These are phyloP conservation scores for Linaria vulgaris DNA, from an alignment of 257 asterid genomes.

Conservation along the genomic window DNA sequence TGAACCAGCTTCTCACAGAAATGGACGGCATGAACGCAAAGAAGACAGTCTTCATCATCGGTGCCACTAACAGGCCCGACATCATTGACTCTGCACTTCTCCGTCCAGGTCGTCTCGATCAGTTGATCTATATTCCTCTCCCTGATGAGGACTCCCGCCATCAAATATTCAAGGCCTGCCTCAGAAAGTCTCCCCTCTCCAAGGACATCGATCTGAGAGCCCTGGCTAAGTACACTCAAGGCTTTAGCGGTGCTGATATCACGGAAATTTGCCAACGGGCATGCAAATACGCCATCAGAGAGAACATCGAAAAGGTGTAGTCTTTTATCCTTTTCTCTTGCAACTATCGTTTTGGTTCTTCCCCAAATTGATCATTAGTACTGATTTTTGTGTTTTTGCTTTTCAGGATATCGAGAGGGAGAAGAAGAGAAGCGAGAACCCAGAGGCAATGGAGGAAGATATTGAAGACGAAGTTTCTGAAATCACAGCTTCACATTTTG, in stretches of 20 bases:
- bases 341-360: not conserved
- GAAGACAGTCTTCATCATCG: conserved; percentile 64
- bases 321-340: conserved; percentile 1
- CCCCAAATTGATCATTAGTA: not conserved
- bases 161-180: conserved; percentile 54
- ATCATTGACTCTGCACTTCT: conserved; percentile 62
- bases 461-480: conserved; percentile 51
- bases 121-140: conserved; percentile 63
- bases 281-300: conserved; percentile 59
- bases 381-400: not conserved
- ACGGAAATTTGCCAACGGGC: conserved; percentile 72
- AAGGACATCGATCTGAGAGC: conserved; percentile 49
- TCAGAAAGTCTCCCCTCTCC: conserved; percentile 57
- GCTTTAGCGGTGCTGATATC: conserved; percentile 64
- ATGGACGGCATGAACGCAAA: conserved; percentile 72
- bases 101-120: conserved; percentile 67
- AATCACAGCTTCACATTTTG: conserved; percentile 57
- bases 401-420: conserved; percentile 54
- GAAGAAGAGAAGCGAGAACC: conserved; percentile 42
- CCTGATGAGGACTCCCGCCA: conserved; percentile 59
- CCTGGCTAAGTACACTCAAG: conserved; percentile 57
- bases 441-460: conserved; percentile 75
- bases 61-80: conserved; percentile 70
- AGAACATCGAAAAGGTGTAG: conserved; percentile 55
- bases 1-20: conserved; percentile 59